Conservation (phyloP, 176 grass and related monocot species). For the Dendrocalamus sinicus region DNA sequence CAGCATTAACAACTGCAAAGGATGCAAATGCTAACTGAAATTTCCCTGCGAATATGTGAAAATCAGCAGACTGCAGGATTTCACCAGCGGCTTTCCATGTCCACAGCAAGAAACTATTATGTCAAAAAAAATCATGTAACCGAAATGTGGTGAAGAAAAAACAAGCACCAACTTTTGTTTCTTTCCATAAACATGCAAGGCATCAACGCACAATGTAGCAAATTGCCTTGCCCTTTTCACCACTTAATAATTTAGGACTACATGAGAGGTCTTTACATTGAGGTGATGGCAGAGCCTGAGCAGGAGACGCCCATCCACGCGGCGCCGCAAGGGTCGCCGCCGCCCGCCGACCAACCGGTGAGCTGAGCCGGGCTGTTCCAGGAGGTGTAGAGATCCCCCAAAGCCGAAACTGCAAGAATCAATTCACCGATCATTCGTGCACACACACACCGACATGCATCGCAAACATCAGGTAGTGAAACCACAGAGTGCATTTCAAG, state of each 20-base stretch:
- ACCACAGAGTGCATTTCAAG: background rate
- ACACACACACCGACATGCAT: background rate
- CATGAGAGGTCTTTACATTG: constrained; percentile 60
- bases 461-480: background rate
- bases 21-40: constrained; percentile 27
- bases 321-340: constrained; percentile 86
- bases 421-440: background rate
- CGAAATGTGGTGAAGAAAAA: constrained; percentile 25
- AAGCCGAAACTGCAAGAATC: constrained; percentile 68
- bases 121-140: background rate
- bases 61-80: background rate
- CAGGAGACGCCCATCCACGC: constrained; percentile 88
- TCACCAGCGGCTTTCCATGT: background rate
- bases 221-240: background rate
- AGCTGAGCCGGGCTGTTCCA: constrained; percentile 83
- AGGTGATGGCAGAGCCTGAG: constrained; percentile 72
- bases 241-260: background rate
- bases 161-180: background rate
- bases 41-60: constrained; percentile 9
- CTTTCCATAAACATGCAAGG: background rate
- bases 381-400: constrained; percentile 70
- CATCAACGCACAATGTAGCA: constrained; percentile 1
- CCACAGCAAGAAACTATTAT: background rate
- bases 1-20: background rate
- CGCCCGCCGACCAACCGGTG: constrained; percentile 64